These are phyloP conservation scores for Colletotrichum sp. DNA, from an alignment of 2,329 filamentous ascomycete genomes.

Conservation along the genomic window DNA sequence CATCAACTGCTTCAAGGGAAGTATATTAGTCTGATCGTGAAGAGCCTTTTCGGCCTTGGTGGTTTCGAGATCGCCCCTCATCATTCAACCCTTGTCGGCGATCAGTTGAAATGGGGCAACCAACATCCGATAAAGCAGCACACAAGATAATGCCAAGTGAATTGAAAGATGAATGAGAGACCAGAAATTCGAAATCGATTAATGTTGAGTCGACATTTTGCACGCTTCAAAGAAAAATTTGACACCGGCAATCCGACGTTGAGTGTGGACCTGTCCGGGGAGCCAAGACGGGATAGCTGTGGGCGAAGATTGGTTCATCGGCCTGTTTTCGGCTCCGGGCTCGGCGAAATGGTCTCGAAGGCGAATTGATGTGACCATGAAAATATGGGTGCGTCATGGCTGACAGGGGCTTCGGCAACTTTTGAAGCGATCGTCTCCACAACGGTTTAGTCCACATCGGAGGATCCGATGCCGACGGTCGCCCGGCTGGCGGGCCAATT, in stretches of 20 bases:
- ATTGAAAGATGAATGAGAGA: neutral
- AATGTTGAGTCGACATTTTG: neutral
- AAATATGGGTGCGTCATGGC: neutral
- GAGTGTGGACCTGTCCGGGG: neutral
- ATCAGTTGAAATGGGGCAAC: neutral
- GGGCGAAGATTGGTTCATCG: constrained; percentile 7
- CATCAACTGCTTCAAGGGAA: constrained; percentile 54
- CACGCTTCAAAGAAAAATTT: neutral
- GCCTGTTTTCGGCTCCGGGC: neutral
- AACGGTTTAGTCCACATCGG: neutral
- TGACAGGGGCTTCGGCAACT: constrained; percentile 2
- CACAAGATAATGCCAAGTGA: neutral
- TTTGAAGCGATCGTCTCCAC: constrained; percentile 15
- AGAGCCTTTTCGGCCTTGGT: constrained; percentile 46
- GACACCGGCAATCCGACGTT: neutral
- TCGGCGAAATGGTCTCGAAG: neutral
- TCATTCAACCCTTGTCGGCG: neutral
- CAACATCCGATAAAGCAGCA: neutral
- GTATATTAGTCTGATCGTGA: constrained; percentile 62
- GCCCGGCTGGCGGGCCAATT: neutral
- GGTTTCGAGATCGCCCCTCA: neutral
- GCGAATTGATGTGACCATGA: neutral
- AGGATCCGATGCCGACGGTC: neutral
- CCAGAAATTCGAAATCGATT: neutral
- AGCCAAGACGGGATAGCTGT: constrained; percentile 1